These are phyloP conservation scores for Neurospora sp. DNA, from an alignment of 495 filamentous ascomycete species.

Conservation along the genomic window DNA sequence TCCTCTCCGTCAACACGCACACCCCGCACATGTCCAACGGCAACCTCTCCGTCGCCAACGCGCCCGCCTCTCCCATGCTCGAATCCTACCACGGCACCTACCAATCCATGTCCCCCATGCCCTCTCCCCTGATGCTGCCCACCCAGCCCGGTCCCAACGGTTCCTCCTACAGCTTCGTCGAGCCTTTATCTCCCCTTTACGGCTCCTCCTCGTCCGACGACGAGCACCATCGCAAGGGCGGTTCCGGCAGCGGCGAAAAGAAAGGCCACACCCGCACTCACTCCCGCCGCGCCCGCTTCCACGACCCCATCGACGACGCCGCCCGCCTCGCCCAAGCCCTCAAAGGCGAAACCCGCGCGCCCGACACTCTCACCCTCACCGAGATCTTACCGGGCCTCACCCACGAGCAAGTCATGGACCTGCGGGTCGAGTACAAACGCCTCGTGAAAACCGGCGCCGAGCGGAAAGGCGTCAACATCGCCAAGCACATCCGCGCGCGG, in stretches of 20 bases:
- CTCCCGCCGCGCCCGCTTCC: slow-evolving; percentile 51
- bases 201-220: slow-evolving; percentile 25
- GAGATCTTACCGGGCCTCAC: slow-evolving; percentile 75
- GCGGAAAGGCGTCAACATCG: slow-evolving; percentile 81
- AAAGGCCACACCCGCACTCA: slow-evolving; percentile 12
- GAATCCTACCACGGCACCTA: slow-evolving; percentile 94
- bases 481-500: slow-evolving; percentile 85
- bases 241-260: slow-evolving; percentile 17
- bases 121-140: slow-evolving; percentile 54
- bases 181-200: slow-evolving; percentile 31
- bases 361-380: slow-evolving; percentile 61
- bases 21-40: slow-evolving; percentile 22
- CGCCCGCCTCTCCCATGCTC: slow-evolving; percentile 72
- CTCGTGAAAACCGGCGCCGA: slow-evolving; percentile 62
- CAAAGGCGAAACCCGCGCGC: slow-evolving; percentile 50
- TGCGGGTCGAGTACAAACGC: slow-evolving; percentile 82
- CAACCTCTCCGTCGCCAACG: slow-evolving; percentile 36
- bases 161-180: slow-evolving; percentile 12
- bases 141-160: slow-evolving; percentile 19
- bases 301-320: slow-evolving; percentile 74
- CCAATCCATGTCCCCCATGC: slow-evolving; percentile 92
- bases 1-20: slow-evolving; percentile 32
- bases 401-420: slow-evolving; percentile 73
- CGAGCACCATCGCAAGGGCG: slow-evolving; percentile 10
- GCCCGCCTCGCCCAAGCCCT: slow-evolving; percentile 64